Base-by-base conservation (phyloP, 495 filamentous ascomycete genomes). In the Collariella sp. region DNA sequence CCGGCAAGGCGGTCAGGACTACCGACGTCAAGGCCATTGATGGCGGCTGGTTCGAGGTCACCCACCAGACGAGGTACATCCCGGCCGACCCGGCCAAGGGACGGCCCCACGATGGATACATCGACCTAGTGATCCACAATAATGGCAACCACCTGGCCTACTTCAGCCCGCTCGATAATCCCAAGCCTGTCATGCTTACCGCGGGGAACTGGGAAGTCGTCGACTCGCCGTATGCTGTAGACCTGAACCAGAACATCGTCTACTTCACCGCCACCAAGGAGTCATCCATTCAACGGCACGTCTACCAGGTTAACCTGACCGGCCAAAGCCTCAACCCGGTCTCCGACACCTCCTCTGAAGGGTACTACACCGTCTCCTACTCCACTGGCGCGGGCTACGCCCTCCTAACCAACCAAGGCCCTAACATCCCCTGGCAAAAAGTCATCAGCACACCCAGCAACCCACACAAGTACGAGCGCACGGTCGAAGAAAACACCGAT, bases 21-120 rank as follows among this genome's bases (percentile, higher is more conserved):
- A 75, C 83, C 18, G 83, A 98, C 67, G 82, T 97, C 53, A 78
- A 82, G 48, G 79, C 80, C 24, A 71, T 96, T 7, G 93, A 98
- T 67, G 91, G 91, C 12, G 93, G 93, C 40, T 98, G 93, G 93
- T 93, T 97, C 58, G 93, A 98, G 68, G 87, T 96, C 34, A 86
- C 89, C 1, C 83, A 97, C 59, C 79, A 83, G 26, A 96, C 93
- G 3, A 80, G 75, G 53, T 95, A 85, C 62, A 85, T 98, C 49
- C 94, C 93, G 7, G 86, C 89, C 3, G 86, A 95, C 65, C 81
- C 86, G 35, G 59, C 68, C 20, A 90, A 87, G 58, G 88, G 88
- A 15, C 83, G 93, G 11, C 74, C 76, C 34, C 69, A 90, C 19
- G 88, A 94, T 65, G 93, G 93, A 4, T 98, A 98, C 63, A 82